Base-by-base conservation (phyloP, 1,284 basidiomycete genomes). In the Filobasidium uniguttulatum region DNA sequence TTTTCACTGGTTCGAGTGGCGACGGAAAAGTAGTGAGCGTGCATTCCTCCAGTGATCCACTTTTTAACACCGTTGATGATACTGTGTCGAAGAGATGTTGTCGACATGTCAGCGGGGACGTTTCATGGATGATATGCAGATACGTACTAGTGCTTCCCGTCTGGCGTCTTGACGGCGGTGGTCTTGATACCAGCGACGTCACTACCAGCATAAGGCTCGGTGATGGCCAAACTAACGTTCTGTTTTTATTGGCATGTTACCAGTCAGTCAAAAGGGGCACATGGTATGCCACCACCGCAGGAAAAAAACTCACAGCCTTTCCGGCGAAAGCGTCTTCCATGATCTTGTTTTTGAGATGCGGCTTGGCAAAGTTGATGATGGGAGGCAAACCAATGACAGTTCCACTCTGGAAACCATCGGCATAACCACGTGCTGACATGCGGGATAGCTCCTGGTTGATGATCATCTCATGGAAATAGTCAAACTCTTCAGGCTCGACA, bases 41-140 rank as follows among this genome's bases (percentile, higher is more conserved):
- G 65, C 65, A 69, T 71, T 44, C 85, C 87, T 59, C 90, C 94
- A 40, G 90, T 91, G 61, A 96, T 96, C 90, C 90, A 94, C 59
- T 73, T 73, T 69, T 93, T 91, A 6, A 85, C 88, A 7, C 87
- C 88, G 57, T 86, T 87, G 57, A 91, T 79, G 50, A 85, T 80
- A 82, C 83, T 87, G 60, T 79, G 71, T 59, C 81, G 63, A 14
- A 5, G n/a, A 12, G 37, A 4, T 12, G 14, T 43, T 5, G 29
- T 38, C 19, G 20, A 9, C 8, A 37, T n/a, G 20, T 38, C 12
- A 4, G 23, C 29, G 10, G 23, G 3, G 15, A 43, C n/a, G 25
- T 12, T n/a, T 43, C n/a, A 28, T 12, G 9, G 19, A 17, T 20
- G 23, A 43, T 23, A 33, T 5, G 40, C 4, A 3, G 23, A 37